Base-by-base conservation (phyloP, 441 rosid genomes). In the Jatropha podagrica region DNA sequence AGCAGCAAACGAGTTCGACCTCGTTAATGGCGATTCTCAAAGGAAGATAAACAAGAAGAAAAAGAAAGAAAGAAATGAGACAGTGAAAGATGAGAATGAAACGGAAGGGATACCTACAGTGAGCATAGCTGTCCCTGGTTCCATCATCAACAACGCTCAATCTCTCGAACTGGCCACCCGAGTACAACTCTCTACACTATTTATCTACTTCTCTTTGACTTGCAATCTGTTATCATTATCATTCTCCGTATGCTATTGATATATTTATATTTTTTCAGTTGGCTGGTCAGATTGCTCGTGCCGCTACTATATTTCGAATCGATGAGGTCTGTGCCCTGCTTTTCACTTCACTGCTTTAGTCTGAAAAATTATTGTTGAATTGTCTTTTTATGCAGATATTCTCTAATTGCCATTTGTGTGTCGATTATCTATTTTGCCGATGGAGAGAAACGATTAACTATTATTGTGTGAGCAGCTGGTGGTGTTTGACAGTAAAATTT, bases 151-250 rank as follows among this genome's bases (percentile, higher is more conserved):
- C 82, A 96, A 96, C 85, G 81, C 99, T 77, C 98, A 96, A 68
- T 96, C 99, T 54, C 91, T 91, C 63, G 99, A 92, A 76, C 97
- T 94, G 65, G 97, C 99, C 52, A 92, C 99, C 66, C 92, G 98
- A 44, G 98, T 95, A 93, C 18, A 2, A 4, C 78, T 61, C 79
- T 32, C 70, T 72, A 54, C 41, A 54, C 80, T 77, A 76, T 44
- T 40, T 72, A n/a, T 42, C 52, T 38, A 15, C 54, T 20, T 58
- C 72, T 40, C 69, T 2, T 11, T 60, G 11, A 32, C 64, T 72
- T 42, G 2, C 32, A 42, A 18, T 72, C 41, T 3, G 10, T 67
- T 44, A 10, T 69, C 42, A 20, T 32, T 64, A 20, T 27, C 17
- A 17, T 71, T 70, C 49, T 63, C 18, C 13, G 13, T 38, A 13